phyloP scores from a whole-genome alignment of 768 basidiomycete genomes.

The Candolleomyces aberdarensis region DNA sequence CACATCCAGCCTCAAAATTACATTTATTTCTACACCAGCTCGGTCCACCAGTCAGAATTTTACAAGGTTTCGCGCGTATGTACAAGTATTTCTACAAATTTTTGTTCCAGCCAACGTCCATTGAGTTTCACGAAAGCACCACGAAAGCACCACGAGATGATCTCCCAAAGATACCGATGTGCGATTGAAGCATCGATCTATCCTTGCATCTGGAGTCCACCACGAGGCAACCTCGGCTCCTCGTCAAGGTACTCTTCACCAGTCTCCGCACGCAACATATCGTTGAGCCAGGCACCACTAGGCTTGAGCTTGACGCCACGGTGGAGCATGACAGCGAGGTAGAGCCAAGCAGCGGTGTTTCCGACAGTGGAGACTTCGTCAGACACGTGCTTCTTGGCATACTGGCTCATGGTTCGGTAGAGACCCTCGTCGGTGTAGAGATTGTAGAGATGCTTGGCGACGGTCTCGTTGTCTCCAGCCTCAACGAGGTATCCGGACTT shows the following conservation, averaged over 20 bases:
- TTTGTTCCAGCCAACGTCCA: neutral
- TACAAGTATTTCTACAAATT: neutral
- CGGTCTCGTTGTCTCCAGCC: slow-evolving; percentile 69
- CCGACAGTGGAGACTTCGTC: slow-evolving; percentile 86
- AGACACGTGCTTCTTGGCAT: slow-evolving; percentile 72
- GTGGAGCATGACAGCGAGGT: slow-evolving; percentile 75
- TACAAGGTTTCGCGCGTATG: neutral
- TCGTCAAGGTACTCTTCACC: slow-evolving; percentile 62
- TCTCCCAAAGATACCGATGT: too few relatives aligned
- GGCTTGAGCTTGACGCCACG: slow-evolving; percentile 78
- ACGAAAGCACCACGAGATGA: too few relatives aligned
- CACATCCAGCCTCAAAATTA: neutral
- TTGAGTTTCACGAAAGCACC: too few relatives aligned
- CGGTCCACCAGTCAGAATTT: neutral
- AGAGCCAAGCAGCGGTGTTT: slow-evolving; percentile 62
- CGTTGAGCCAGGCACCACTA: slow-evolving; percentile 83
- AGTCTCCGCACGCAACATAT: slow-evolving; percentile 73
- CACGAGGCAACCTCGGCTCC: slow-evolving; percentile 73
- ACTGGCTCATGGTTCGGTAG: slow-evolving; percentile 60
- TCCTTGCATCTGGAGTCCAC: slow-evolving; percentile 54
- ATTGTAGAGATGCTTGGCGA: slow-evolving; percentile 74
- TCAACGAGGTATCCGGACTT: slow-evolving; percentile 85
- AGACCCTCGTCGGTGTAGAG: slow-evolving; percentile 73
- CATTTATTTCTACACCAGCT: neutral
- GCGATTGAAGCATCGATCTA: slow-evolving; percentile 17